Conservation (phyloP, 176 grass and related monocot genomes). For the Poa pratensis region DNA sequence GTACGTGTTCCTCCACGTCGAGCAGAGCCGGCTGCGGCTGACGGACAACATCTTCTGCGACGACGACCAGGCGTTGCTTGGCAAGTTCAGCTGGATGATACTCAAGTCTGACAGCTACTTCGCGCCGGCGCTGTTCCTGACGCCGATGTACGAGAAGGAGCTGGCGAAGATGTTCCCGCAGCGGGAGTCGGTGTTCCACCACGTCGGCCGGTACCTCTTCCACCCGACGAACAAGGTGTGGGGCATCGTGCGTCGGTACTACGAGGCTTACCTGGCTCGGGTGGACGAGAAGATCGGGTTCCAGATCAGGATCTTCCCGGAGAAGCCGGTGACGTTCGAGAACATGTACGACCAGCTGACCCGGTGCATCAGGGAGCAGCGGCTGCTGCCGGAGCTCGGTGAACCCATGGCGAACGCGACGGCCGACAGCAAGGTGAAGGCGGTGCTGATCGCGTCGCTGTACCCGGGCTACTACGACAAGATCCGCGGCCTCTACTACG, state of each 20-base stretch:
- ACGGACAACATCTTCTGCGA: slow-evolving; percentile 79
- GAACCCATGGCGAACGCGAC: slow-evolving; percentile 29
- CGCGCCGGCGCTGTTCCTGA: slow-evolving; percentile 75
- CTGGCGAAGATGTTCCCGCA: slow-evolving; percentile 64
- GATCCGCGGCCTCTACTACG: slow-evolving; percentile 84
- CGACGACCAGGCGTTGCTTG: slow-evolving; percentile 62
- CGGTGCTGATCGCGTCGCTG: slow-evolving; percentile 74
- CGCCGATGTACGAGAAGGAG: slow-evolving; percentile 61
- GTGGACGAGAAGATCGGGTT: slow-evolving; percentile 84
- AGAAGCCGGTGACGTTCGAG: slow-evolving; percentile 73
- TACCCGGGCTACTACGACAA: slow-evolving; percentile 83
- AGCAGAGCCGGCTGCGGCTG: slow-evolving; percentile 52
- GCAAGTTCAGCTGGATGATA: slow-evolving; percentile 84
- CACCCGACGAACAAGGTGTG: slow-evolving; percentile 73
- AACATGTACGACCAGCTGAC: slow-evolving; percentile 81
- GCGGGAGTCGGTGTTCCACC: slow-evolving; percentile 73
- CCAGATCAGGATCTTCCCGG: slow-evolving; percentile 73
- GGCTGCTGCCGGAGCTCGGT: slow-evolving; percentile 61
- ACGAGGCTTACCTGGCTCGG: slow-evolving; percentile 69
- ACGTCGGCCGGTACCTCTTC: slow-evolving; percentile 78
- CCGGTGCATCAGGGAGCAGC: slow-evolving; percentile 66
- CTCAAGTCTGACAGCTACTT: slow-evolving; percentile 91
- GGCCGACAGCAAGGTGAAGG: slow-evolving; percentile 58
- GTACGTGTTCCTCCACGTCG: slow-evolving; percentile 74
- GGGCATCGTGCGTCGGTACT: slow-evolving; percentile 70